Evolutionary conservation across 2,329 filamentous ascomycete genomes (phyloP).

Genomic region (Xylariaceae sp.): DNA sequence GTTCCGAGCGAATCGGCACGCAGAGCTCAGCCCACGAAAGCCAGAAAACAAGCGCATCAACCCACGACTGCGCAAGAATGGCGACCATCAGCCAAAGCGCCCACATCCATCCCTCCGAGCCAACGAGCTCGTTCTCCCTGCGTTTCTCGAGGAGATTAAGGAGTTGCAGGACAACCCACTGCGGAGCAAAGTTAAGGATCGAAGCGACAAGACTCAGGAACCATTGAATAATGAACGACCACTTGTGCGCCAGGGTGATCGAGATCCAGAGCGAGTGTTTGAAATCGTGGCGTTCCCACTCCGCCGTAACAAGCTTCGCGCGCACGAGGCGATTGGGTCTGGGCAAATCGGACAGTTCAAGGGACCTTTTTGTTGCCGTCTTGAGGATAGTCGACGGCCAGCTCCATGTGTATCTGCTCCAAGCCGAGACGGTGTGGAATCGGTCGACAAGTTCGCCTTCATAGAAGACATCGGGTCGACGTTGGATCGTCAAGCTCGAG

Average conservation of each 20-base stretch:
- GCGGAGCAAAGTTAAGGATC: slow-evolving; percentile 62
- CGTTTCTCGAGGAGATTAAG: slow-evolving; percentile 59
- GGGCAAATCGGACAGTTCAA: slow-evolving; percentile 60
- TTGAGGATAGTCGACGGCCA: slow-evolving; percentile 57
- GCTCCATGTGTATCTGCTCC: slow-evolving; percentile 58
- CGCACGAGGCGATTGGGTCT: slow-evolving; percentile 52
- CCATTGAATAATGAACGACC: slow-evolving; percentile 54
- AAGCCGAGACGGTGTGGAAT: slow-evolving; percentile 55
- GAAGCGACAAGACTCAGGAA: slow-evolving; percentile 48
- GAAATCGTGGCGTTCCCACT: slow-evolving; percentile 45
- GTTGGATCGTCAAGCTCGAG: slow-evolving; percentile 52
- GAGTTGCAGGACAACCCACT: slow-evolving; percentile 62
- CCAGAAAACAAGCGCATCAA: slow-evolving; percentile 65
- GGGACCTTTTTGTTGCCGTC: slow-evolving; percentile 48
- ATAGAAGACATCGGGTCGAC: slow-evolving; percentile 62
- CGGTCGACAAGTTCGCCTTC: slow-evolving; percentile 56
- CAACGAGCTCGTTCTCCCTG: slow-evolving; percentile 40
- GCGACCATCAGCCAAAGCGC: slow-evolving; percentile 58
- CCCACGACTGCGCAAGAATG: slow-evolving; percentile 53
- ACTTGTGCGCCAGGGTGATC: slow-evolving; percentile 53
- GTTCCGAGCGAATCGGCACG: slow-evolving; percentile 62
- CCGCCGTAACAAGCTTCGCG: slow-evolving; percentile 44
- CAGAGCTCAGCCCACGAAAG: slow-evolving; percentile 57
- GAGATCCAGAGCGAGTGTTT: slow-evolving; percentile 54
- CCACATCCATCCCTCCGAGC: slow-evolving; percentile 59